Conservation (phyloP, 2,329 filamentous ascomycete genomes). For the Chrysoporthe puriensis region DNA sequence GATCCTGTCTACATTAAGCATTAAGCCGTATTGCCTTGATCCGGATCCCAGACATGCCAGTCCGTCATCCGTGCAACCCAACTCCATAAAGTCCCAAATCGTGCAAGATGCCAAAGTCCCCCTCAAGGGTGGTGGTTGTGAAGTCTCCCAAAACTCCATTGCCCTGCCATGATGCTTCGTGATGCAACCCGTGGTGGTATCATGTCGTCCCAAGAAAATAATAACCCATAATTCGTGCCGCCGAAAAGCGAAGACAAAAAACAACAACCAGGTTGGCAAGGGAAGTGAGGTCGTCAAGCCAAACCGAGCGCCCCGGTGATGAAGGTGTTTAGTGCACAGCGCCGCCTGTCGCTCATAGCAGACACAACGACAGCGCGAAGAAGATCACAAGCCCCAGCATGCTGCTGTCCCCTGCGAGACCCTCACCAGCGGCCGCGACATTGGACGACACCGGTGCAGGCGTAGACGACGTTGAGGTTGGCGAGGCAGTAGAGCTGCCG, state of each 20-base stretch:
- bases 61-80: not conserved
- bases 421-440: constrained; percentile 16
- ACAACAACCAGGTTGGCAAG: not conserved
- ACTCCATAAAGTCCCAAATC: not conserved
- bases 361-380: constrained; percentile 28
- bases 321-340: not conserved
- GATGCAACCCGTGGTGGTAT: constrained; percentile 20
- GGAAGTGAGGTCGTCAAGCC: not conserved
- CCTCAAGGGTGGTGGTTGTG: constrained; percentile 8
- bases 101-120: constrained; percentile 1
- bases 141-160: constrained; percentile 13
- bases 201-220: constrained; percentile 7
- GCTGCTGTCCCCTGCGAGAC: constrained; percentile 27
- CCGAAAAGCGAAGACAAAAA: not conserved
- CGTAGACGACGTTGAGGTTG: not conserved
- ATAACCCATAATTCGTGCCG: constrained; percentile 1
- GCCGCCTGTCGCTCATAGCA: constrained; percentile 10
- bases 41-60: not conserved
- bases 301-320: not conserved
- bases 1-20: constrained; percentile 29
- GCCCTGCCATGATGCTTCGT: constrained; percentile 11
- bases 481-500: not conserved
- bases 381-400: constrained; percentile 29
- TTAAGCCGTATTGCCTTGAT: constrained; percentile 5
- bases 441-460: constrained; percentile 5